A percentile compares a stretch with the other conserved stretches of the same genome.
phyloP scores from a whole-genome alignment of 805 yeast species.

The Candida sithepensis region DNA sequence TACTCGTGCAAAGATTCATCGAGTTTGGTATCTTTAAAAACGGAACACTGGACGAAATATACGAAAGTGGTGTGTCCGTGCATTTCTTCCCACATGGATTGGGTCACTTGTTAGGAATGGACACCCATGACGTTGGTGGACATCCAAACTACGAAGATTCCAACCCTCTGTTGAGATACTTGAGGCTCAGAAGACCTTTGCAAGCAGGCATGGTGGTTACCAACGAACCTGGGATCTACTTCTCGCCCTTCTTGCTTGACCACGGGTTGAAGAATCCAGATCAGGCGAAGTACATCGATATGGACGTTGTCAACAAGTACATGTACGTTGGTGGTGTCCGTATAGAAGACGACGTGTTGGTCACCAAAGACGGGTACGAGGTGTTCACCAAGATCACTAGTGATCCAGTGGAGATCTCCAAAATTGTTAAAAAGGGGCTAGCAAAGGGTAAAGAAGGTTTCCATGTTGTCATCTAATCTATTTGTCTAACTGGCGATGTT shows the following conservation, averaged over 20 bases:
- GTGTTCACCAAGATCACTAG: slow-evolving; percentile 79
- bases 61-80: slow-evolving; percentile 64
- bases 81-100: slow-evolving; percentile 93
- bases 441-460: slow-evolving; percentile 58
- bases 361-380: slow-evolving; percentile 74
- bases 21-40: slow-evolving; percentile 70
- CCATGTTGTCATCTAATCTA: slow-evolving; percentile 39
- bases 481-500: background rate
- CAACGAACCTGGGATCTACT: slow-evolving; percentile 93
- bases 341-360: slow-evolving; percentile 87
- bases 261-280: slow-evolving; percentile 51
- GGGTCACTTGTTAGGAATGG: slow-evolving; percentile 92
- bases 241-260: slow-evolving; percentile 76
- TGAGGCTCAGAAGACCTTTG: slow-evolving; percentile 75
- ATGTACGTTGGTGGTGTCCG: slow-evolving; percentile 95
- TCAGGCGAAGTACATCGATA: slow-evolving; percentile 56
- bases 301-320: slow-evolving; percentile 66
- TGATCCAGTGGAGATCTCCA: slow-evolving; percentile 78
- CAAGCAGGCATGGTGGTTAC: slow-evolving; percentile 82
- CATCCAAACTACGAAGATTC: slow-evolving; percentile 79
- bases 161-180: slow-evolving; percentile 68
- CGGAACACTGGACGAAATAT: slow-evolving; percentile 58
- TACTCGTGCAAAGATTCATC: slow-evolving; percentile 68
- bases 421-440: slow-evolving; percentile 69
- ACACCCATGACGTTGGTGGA: slow-evolving; percentile 96